phyloP scores from a whole-genome alignment of 2,329 filamentous ascomycete species.

The Kalmusia sp. region DNA sequence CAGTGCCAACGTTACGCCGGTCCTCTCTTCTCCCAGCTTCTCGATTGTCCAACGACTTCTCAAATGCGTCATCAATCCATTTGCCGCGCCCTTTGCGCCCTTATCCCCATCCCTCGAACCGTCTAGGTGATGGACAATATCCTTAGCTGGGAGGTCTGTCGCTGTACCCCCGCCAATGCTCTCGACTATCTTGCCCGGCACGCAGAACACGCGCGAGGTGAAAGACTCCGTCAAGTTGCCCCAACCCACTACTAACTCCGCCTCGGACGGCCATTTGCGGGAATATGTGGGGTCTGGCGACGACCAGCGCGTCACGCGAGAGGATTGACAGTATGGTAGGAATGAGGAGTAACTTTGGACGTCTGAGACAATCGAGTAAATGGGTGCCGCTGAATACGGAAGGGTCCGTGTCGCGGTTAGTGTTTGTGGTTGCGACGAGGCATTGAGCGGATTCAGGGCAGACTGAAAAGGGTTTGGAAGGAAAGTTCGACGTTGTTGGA shows the following conservation, averaged over 20 bases:
- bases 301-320: conserved; percentile 79
- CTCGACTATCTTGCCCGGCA: conserved; percentile 75
- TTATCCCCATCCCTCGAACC: conserved; percentile 2
- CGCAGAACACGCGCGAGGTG: conserved; percentile 78
- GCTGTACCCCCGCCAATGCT: conserved; percentile 70
- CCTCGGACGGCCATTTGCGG: conserved; percentile 72
- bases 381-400: conserved; percentile 71
- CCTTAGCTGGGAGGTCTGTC: conserved; percentile 51
- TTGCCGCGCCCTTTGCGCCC: conserved; percentile 9
- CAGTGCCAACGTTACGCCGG: conserved; percentile 77
- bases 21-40: conserved; percentile 58
- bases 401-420: conserved; percentile 78
- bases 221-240: conserved; percentile 84
- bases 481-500: conserved; percentile 49
- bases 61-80: conserved; percentile 69
- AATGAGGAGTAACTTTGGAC: conserved; percentile 81
- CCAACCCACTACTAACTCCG: conserved; percentile 85
- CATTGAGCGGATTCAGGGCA: conserved; percentile 47
- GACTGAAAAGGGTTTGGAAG: conserved; percentile 53
- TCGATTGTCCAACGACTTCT: conserved; percentile 73
- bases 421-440: conserved; percentile 60
- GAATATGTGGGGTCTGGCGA: conserved; percentile 54
- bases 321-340: conserved; percentile 87
- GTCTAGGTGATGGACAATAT: conserved; percentile 53
- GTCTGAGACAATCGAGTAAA: conserved; percentile 89